Evolutionary conservation across 2,329 filamentous ascomycete species (phyloP), one percentile per base, ranked within the genome.

Genomic region (Myriosclerotinia curreyana): DNA sequence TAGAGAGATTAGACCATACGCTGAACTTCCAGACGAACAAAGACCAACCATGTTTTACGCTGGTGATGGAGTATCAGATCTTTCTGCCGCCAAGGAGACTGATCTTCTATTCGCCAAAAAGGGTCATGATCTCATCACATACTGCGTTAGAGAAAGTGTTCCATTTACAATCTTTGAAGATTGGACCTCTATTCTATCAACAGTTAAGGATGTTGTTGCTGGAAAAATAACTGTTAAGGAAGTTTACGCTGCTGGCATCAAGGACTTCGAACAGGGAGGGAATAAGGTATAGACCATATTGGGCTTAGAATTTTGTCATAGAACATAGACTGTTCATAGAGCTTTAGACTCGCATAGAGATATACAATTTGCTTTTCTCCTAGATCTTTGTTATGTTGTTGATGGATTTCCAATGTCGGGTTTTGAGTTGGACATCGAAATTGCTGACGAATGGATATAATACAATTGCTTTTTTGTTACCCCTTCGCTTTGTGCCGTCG

Each of bases 51-150:
- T 98, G 79, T 92, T 98, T 76, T 99, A 99, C 73, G 94, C 95
- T 40, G 95, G 95, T 65, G 94, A 98, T 72, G 94, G 94, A 56
- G 92, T 97, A 5, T 96, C 91, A 3, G 94, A 98, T 75, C 81
- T 98, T 60, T 96, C 91, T 34, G 95, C 94, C 11, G 94, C 95
- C 3, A 87, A 89, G 71, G 93, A 98, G 81, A 96, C 93, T 2
- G 92, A 98, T 75, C 79, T 98, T 62, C 81, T 98, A 44, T 98
- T 98, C 74, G 94, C 94, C 61, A 97, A 97, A 82, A 88, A 90
- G 69, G 94, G 92, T 28, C 87, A 91, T 76, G 91, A 98, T 77
- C 84, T 98, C 64, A 89, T 97, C 68, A 86, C 83, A 17, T 97
- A 91, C 79, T 97, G 94, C 75, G 88, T 93, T 71, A 86, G 86